A percentile compares a stretch with the other conserved stretches of the same genome.
These are phyloP conservation scores for Setomelanomma holmii DNA, from an alignment of 2,329 filamentous ascomycete genomes.

Conservation along the genomic window DNA sequence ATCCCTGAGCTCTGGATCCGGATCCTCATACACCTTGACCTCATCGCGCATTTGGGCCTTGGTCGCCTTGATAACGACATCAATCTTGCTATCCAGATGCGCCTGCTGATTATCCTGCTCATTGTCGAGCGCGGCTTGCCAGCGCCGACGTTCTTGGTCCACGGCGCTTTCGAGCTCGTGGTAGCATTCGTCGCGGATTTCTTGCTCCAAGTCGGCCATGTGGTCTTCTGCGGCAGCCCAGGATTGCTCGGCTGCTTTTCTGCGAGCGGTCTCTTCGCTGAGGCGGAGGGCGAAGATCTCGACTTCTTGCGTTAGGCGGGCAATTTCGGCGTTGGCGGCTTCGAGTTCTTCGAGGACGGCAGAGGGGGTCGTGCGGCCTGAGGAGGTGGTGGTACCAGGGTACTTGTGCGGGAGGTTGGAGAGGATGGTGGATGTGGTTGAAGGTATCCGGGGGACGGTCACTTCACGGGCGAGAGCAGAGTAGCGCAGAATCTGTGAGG, in stretches of 20 bases:
- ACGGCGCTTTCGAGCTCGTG: conserved; percentile 83
- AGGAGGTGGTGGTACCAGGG: conserved; percentile 49
- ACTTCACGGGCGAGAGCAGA: conserved; percentile 92
- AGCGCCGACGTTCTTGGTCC: conserved; percentile 77
- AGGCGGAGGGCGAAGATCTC: conserved; percentile 75
- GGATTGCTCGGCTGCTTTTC: conserved; percentile 75
- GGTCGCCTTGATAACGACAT: conserved; percentile 68
- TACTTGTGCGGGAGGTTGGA: conserved; percentile 36
- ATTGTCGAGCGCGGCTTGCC: conserved; percentile 78
- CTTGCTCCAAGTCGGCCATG: conserved; percentile 79
- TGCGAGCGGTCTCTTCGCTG: conserved; percentile 72
- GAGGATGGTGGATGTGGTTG: conserved; percentile 75
- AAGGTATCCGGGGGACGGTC: conserved; percentile 87
- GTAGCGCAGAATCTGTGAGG: conserved; percentile 93
- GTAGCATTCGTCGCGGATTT: conserved; percentile 87
- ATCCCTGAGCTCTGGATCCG: conserved; percentile 46
- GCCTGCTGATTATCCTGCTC: conserved; percentile 81
- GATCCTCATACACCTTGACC: conserved; percentile 53
- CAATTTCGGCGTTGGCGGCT: conserved; percentile 79
- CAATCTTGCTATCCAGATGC: conserved; percentile 88
- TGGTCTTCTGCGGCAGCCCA: conserved; percentile 69
- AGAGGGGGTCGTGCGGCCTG: conserved; percentile 55
- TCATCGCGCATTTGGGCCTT: conserved; percentile 48
- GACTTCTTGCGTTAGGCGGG: conserved; percentile 77
- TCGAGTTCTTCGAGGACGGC: conserved; percentile 73